Evolutionary conservation across 1,139 yeast genomes (phyloP).

Genomic region (Scheffersomyces cryptocercus): DNA sequence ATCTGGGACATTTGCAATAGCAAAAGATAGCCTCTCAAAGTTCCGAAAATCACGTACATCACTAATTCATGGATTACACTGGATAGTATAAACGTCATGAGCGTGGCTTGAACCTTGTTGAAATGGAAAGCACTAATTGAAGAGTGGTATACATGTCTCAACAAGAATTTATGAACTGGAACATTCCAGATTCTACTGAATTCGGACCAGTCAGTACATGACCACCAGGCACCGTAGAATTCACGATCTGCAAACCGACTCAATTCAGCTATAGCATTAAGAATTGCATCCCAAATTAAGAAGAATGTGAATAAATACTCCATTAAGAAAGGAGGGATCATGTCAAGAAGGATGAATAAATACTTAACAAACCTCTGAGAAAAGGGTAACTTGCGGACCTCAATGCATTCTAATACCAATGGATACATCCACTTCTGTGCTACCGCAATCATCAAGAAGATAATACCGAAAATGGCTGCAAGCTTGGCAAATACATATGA

Average conservation of each 20-base stretch:
- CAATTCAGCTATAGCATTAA: conserved; percentile 86
- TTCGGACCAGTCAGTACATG: conserved; percentile 90
- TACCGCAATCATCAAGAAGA: conserved; percentile 74
- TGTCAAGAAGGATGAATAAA: conserved; percentile 66
- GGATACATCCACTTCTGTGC: conserved; percentile 85
- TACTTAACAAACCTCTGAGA: conserved; percentile 50
- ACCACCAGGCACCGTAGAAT: conserved; percentile 98
- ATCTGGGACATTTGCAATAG: conserved; percentile 82
- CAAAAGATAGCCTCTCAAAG: conserved; percentile 77
- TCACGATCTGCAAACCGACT: conserved; percentile 85
- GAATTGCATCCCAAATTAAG: conserved; percentile 91
- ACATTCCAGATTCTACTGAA: conserved; percentile 93
- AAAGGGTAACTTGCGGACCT: conserved; percentile 47
- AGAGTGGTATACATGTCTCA: conserved; percentile 93
- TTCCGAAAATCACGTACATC: conserved; percentile 84
- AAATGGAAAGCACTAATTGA: conserved; percentile 76
- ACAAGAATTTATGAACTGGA: conserved; percentile 88
- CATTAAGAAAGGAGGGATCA: conserved; percentile 75
- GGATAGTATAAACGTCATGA: conserved; percentile 80
- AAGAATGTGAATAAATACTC: conserved; percentile 81
- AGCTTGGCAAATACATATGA: conserved; percentile 67
- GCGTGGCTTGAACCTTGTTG: conserved; percentile 66
- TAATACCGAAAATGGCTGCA: conserved; percentile 83
- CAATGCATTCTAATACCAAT: conserved; percentile 59
- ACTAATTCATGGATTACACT: conserved; percentile 86